Evolutionary conservation across 768 basidiomycete genomes (phyloP), one percentile per base, ranked within the genome.

Genomic region (Calocera cornea): DNA sequence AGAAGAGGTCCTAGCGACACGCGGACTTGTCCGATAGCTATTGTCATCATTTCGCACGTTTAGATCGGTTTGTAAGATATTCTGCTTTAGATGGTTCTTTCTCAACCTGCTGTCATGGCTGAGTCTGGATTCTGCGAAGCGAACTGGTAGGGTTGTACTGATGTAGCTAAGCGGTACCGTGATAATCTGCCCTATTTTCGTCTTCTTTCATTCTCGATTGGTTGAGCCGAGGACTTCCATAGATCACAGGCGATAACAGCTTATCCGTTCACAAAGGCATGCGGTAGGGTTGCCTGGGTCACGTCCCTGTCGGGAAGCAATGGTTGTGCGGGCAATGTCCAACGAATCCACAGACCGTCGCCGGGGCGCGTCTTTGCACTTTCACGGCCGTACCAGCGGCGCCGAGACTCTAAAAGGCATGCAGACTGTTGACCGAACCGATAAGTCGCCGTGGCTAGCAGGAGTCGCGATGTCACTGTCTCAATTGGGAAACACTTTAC

Each of bases 191-290:
- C 14, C 54, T 60, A 29, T 60, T 60, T 33, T 27, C 2, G 11
- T 5, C 27, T 60, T 27, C 19, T 47, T 47, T 47, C 44, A 47
- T 47, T 47, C 44, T 17, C 44, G 16, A 47, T 17, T 10, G 44
- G 44, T 47, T 47, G 44, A 60, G 54, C 54, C 31, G 54, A 60
- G 54, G 54, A 60, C 54, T 60, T 60, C 31, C 27, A 60, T 2
- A 33, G 54, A 60, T 47, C 24, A 19, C 19, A 47, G 44, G 44
- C 44, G 44, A 47, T 47, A 47, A 47, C 44, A 47, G 44, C 44
- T 47, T 24, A 47, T 47, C 44, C 44, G 44, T 47, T 7, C 44
- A 14, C 14, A 24, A 41, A 19, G 3, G 8, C 44, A 47, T 47
- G 24, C 19, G 44, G 8, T 8, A 24, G 44, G 24, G 7, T 47